Base-by-base conservation (phyloP, 2,329 filamentous ascomycete species). In the Aureobasidium subglaciale region DNA sequence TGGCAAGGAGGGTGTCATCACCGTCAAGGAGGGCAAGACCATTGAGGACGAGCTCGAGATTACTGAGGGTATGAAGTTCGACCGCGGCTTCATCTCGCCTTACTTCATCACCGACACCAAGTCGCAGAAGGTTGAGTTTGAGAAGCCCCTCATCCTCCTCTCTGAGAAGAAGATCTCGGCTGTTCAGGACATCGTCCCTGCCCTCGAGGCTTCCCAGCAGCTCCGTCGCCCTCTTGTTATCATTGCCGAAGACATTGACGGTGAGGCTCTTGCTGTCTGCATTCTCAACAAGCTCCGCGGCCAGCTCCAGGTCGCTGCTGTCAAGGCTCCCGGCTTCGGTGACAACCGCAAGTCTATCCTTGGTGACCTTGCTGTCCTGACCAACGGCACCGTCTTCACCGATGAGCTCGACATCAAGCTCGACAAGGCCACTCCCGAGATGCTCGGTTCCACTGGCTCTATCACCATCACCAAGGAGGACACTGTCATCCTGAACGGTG, bases 391-490 rank as follows among this genome's bases (percentile, higher is more conserved):
- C 65, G 93, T 99, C 76, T 99, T 99, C 83, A 91, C 86, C 58
- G 93, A 97, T 59, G 93, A 99, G 82, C 88, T 99, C 60, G 93
- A 97, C 69, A 85, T 97, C 75, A 99, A 99, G 85, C 88, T 99
- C 56, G 93, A 99, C 80, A 99, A 97, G 85, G 87, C 89, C 59
- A 97, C 91, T 45, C 80, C 87, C 60, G 93, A 97, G 65, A 88
- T 96, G 86, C 89, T 99, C 70, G 93, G 93, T 64, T 93, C 90
- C 58, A 97, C 93, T 64, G 93, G 93, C 62, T 93, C 91, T 68
- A 96, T 99, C 79, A 97, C 93, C 73, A 97, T 99, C 78, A 99
- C 93, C 73, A 99, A 99, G 84, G 93, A 99, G 79, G 93, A 99
- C 76, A 99, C 93, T 66, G 96, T 99, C 74, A 85, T 99, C 70